phyloP scores from a whole-genome alignment of 768 basidiomycete genomes.

The Pleurotus platypus region DNA sequence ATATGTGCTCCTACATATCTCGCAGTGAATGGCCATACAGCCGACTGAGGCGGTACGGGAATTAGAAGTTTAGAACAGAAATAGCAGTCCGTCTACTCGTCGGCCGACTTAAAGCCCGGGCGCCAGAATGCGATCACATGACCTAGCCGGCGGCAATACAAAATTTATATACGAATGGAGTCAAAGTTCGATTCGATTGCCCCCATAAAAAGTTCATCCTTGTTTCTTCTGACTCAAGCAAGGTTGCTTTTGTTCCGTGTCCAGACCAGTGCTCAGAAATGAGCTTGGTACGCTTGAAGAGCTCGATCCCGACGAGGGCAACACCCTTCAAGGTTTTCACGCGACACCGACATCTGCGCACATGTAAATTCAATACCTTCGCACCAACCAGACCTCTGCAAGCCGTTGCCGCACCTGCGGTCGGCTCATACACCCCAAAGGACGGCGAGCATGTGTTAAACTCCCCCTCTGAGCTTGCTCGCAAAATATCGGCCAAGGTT shows the following conservation, averaged over 20 bases:
- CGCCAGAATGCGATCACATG: slow-evolving; percentile 5
- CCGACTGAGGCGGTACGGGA: too few species aligned
- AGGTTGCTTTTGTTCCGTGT: neutral
- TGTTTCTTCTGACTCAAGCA: neutral
- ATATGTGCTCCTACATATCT: too few species aligned
- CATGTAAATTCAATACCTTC: slow-evolving; percentile 30
- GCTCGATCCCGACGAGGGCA: slow-evolving; percentile 31
- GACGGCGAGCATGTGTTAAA: slow-evolving; percentile 79
- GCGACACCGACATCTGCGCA: slow-evolving; percentile 52
- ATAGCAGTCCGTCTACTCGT: too few species aligned
- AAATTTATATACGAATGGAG: slow-evolving; percentile 1
- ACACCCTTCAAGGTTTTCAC: slow-evolving; percentile 20
- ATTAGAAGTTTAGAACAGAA: too few species aligned
- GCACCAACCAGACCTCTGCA: slow-evolving; percentile 49
- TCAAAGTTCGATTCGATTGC: neutral
- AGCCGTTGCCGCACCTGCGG: slow-evolving; percentile 73
- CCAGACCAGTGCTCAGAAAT: slow-evolving; percentile 20
- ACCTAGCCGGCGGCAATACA: slow-evolving; percentile 1
- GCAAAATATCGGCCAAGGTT: slow-evolving; percentile 90
- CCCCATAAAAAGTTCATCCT: slow-evolving; percentile 6
- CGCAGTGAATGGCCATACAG: too few species aligned
- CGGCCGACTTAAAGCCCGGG: neutral
- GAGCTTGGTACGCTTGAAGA: slow-evolving; percentile 41
- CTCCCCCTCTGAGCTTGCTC: slow-evolving; percentile 92
- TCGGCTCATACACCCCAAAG: slow-evolving; percentile 63